Evolutionary conservation across 768 basidiomycete genomes (phyloP).

Genomic region (Lactarius akahatsu): DNA sequence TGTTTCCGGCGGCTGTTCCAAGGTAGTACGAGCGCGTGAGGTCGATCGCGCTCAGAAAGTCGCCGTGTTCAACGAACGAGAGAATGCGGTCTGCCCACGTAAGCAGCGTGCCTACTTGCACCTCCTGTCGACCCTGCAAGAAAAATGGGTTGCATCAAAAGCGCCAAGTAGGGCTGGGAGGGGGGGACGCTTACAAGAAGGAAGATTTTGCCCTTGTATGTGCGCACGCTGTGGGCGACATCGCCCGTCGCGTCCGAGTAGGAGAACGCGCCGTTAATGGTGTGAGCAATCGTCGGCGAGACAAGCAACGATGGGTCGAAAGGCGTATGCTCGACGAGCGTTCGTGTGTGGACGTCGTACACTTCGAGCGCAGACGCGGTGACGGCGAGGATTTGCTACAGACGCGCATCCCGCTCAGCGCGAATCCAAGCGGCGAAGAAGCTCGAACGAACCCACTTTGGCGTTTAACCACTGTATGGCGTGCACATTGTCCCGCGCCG

Average conservation of each 20-base stretch:
- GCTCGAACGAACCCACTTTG: constrained; percentile 62
- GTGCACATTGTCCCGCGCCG: constrained; percentile 58
- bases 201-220: constrained; percentile 91
- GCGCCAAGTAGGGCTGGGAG: constrained; percentile 4
- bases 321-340: constrained; percentile 59
- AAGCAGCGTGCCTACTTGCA: constrained; percentile 81
- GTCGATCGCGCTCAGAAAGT: constrained; percentile 90
- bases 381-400: constrained; percentile 67
- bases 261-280: constrained; percentile 46
- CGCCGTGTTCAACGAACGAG: constrained; percentile 75
- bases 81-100: constrained; percentile 96
- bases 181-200: constrained; percentile 60
- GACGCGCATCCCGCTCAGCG: constrained; percentile 1
- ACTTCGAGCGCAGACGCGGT: constrained; percentile 62
- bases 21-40: constrained; percentile 79
- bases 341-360: constrained; percentile 58
- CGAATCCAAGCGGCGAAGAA: not conserved
- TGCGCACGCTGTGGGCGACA: constrained; percentile 67
- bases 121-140: constrained; percentile 57
- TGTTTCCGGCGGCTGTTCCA: constrained; percentile 78
- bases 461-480: constrained; percentile 86
- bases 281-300: constrained; percentile 51
- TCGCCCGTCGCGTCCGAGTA: constrained; percentile 52
- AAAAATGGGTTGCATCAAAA: no score
- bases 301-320: constrained; percentile 58